Percentiles rank a stretch among this genome's conserved stretches.
These are phyloP conservation scores for Penicillium cinerascens DNA, from an alignment of 495 filamentous ascomycete genomes.

Conservation along the genomic window DNA sequence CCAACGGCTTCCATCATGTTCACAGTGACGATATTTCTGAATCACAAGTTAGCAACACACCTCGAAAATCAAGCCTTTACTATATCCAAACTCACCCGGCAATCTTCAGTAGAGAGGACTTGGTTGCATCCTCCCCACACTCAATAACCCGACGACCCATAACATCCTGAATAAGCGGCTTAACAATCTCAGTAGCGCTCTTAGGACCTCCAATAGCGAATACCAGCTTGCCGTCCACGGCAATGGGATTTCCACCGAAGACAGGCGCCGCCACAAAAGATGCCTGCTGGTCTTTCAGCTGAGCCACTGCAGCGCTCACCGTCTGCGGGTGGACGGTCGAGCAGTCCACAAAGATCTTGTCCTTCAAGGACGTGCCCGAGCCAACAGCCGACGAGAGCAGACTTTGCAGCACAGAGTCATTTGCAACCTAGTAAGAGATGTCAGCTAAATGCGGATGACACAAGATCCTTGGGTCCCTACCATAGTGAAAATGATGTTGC, in stretches of 20 bases:
- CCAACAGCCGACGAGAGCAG: conserved; percentile 31
- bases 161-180: conserved; percentile 44
- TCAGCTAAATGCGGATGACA: not conserved
- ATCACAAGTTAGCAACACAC: conserved; percentile 1
- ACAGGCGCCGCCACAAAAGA: conserved; percentile 43
- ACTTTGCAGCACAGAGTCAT: conserved; percentile 38
- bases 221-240: conserved; percentile 43
- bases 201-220: conserved; percentile 44
- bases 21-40: conserved; percentile 44
- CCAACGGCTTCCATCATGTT: conserved; percentile 50
- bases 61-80: not conserved
- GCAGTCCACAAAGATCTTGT: conserved; percentile 50
- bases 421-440: conserved; percentile 31
- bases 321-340: conserved; percentile 45
- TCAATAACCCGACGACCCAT: conserved; percentile 47
- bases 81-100: conserved; percentile 29
- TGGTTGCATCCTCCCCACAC: conserved; percentile 46
- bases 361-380: conserved; percentile 33
- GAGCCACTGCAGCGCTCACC: conserved; percentile 31
- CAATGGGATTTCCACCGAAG: conserved; percentile 45
- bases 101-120: conserved; percentile 46
- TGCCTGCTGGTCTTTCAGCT: conserved; percentile 33
- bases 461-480: conserved; percentile 10
- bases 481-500: conserved; percentile 48
- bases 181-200: conserved; percentile 32